Base-by-base conservation (phyloP, 352 stramenopile genomes). In the Globisporangium megalacanthum region DNA sequence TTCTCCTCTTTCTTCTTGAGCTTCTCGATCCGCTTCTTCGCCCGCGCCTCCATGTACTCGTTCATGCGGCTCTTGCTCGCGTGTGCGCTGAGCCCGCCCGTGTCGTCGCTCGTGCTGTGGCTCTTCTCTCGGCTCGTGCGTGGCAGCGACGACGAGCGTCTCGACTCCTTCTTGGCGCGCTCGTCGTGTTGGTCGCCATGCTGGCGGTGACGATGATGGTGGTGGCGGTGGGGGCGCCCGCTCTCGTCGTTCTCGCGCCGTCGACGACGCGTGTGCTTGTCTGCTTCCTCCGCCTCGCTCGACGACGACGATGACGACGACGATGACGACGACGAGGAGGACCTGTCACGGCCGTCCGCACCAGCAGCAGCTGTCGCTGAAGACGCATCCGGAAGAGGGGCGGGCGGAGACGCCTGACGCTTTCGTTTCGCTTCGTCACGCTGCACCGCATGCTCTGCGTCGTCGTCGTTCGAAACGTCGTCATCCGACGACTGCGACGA, bases 21-120 rank as follows among this genome's bases (percentile, higher is more conserved):
- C 54, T 93, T 95, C 47, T 89, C 80, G 25, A 83, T 76, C 13
- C 82, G 83, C 52, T 91, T 93, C 51, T 69, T 83, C 10, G 81
- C 79, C 2, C 85, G 85, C 33, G 69, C 76, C 47, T 95, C 83
- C 85, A 95, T 95, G 64, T 95, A 95, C 53, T 89, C 75, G 52
- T 95, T 95, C 85, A 95, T 95, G 25, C 85, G 83, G 49, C 75
- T 92, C 61, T 86, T 86, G 33, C 73, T 86, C 13, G 65, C 68
- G 11, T 58, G 64, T 3, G 51, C 48, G 19, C 20, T 19, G 5
- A 49, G 53, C 7, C 37, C 46, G 17, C 31, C 54, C 7, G 45
- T 36, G 39, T 72, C 68, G 41, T 52, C 49, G 46, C 69, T 69
- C 20, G 75, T 51, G 49, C 69, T 79, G 54, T 70, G 67, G 52